Base-by-base conservation (phyloP, 306 rosid genomes). In the Castanea mollissima region DNA sequence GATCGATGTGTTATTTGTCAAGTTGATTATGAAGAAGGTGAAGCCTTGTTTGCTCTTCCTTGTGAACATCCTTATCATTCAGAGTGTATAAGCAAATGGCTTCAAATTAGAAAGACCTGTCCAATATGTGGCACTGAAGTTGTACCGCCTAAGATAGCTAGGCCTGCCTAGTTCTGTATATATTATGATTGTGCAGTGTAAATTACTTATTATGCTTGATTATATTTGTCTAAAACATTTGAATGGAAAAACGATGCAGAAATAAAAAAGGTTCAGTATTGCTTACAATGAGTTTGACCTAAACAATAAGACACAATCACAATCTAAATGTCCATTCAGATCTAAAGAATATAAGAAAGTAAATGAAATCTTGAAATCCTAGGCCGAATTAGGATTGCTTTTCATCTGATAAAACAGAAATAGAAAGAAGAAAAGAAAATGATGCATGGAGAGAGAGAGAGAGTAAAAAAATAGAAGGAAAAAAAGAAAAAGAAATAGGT, bases 1-100 rank as follows among this genome's bases (percentile, higher is more conserved):
- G 99, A 90, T 77, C 83, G 88, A 18, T 95, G 98, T 76, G 99
- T 95, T 72, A 76, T 95, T 74, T 95, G 99, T 76, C 98, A 95
- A 78, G 71, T 88, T 84, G 99, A 94, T 78, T 92, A 91, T 75
- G 94, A 89, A 79, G 88, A 91, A 52, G 96, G 89, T 62, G 94
- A 92, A 81, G 63, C 41, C 1, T 41, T 92, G 44, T 90, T 82
- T 57, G 83, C 89, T 44, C 90, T 91, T 85, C 84, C 86, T 11
- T 95, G 99, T 81, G 90, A 91, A 10, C 99, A 95, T 79, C 92
- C 92, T 81, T 95, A 91, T 76, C 99, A 95, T 84, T 19, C 79
- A 32, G 94, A 88, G 44, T 95, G 99, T 83, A 91, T 95, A 71
- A 82, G 71, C 81, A 82, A 83, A 55, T 95, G 99, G 98, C 96